Evolutionary conservation across 176 grass and related monocot genomes (phyloP).

Genomic region (Juncus inflexus): DNA sequence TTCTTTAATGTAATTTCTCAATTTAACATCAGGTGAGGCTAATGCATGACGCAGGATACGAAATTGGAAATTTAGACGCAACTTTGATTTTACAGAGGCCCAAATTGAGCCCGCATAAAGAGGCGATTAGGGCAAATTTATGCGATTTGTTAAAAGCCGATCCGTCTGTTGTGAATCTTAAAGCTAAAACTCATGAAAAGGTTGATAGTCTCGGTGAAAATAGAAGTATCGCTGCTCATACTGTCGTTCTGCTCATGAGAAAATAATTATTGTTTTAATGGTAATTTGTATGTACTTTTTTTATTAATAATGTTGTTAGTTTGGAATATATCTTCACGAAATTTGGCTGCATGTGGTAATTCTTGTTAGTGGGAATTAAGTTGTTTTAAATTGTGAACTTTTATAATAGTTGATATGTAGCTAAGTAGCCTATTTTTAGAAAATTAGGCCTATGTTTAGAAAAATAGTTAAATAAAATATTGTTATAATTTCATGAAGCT

Average conservation of each 20-base stretch:
- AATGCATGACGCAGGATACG: constrained; percentile 90
- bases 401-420: too few species aligned
- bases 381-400: too few species aligned
- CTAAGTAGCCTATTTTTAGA: too few species aligned
- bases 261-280: constrained; percentile 40
- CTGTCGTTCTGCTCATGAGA: constrained; percentile 72
- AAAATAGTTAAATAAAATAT: too few species aligned
- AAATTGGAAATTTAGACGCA: constrained; percentile 89
- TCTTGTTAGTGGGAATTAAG: too few species aligned
- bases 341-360: too few species aligned
- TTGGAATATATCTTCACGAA: too few species aligned
- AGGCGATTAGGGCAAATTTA: constrained; percentile 78
- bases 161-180: constrained; percentile 88
- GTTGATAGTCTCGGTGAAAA: constrained; percentile 98
- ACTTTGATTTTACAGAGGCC: constrained; percentile 90
- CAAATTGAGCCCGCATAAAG: constrained; percentile 89
- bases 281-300: not conserved
- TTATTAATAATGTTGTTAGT: not conserved
- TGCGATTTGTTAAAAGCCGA: constrained; percentile 70
- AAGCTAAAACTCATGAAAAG: constrained; percentile 97
- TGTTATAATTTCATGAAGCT: not conserved
- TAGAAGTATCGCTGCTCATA: constrained; percentile 93
- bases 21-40: constrained; percentile 74
- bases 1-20: too few species aligned
- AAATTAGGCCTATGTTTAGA: too few species aligned